Evolutionary conservation across 768 basidiomycete genomes (phyloP).

Genomic region (Porpolomopsis calyptriformis): DNA sequence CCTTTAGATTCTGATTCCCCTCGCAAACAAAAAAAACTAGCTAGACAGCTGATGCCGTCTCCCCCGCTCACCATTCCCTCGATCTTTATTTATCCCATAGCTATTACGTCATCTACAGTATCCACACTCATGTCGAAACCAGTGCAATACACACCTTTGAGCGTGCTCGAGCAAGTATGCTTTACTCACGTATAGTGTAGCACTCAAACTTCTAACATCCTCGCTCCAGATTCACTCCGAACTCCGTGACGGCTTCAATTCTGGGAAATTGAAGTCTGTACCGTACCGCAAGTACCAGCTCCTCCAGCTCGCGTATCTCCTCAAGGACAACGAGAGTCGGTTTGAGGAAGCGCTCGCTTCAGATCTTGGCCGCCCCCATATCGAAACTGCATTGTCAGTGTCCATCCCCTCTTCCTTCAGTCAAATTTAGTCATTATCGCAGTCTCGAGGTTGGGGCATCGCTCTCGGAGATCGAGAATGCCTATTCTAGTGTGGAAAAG

Average conservation of each 20-base stretch:
- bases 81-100: no score
- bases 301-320: constrained; percentile 58
- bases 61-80: no score
- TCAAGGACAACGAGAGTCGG: constrained; percentile 59
- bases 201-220: no score
- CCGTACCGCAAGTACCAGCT: constrained; percentile 67
- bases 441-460: constrained; percentile 54
- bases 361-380: constrained; percentile 54
- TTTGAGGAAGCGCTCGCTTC: constrained; percentile 46
- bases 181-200: no score
- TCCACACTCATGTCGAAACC: constrained; percentile 12
- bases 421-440: neutral
- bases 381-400: constrained; percentile 45
- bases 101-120: no score
- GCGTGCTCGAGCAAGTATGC: constrained; percentile 41
- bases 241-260: constrained; percentile 46
- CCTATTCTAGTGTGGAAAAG: constrained; percentile 55
- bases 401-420: neutral
- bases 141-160: constrained; percentile 39
- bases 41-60: no score
- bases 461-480: constrained; percentile 40
- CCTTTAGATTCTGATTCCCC: constrained; percentile 22
- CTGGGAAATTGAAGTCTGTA: constrained; percentile 57
- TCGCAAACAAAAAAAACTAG: no score
- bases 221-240: constrained; percentile 55